phyloP scores from a whole-genome alignment of 108 stramenopile species.

The Cyclotella sp. region DNA sequence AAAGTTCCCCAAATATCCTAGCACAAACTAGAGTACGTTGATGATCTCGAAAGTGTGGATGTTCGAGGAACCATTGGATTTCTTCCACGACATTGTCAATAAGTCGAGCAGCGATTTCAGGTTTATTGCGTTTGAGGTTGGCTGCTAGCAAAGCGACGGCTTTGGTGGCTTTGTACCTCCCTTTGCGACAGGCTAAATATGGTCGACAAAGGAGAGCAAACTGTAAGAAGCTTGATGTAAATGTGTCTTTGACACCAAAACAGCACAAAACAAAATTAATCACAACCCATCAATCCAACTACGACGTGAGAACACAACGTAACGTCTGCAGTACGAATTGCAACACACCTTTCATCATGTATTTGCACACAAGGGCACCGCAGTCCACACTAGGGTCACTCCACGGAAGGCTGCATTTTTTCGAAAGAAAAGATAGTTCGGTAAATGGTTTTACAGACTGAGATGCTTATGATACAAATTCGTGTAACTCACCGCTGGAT shows the following conservation, averaged over 20 bases:
- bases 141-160: constrained; percentile 83
- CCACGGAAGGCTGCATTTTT: constrained; percentile 76
- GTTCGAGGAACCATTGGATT: constrained; percentile 86
- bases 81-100: constrained; percentile 91
- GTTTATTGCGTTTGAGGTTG: constrained; percentile 70
- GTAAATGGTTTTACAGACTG: neutral
- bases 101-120: constrained; percentile 78
- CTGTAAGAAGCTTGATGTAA: too few relatives aligned
- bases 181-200: constrained; percentile 70
- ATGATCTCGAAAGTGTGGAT: constrained; percentile 83
- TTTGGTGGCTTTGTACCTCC: constrained; percentile 80
- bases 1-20: constrained; percentile 89
- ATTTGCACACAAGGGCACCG: constrained; percentile 69
- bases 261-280: too few relatives aligned
- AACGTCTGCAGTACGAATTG: too few relatives aligned
- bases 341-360: constrained; percentile 69
- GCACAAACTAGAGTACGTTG: constrained; percentile 89
- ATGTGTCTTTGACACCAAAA: too few relatives aligned
- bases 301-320: too few relatives aligned
- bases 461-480: neutral
- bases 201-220: too few relatives aligned
- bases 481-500: constrained; percentile 57
- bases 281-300: too few relatives aligned
- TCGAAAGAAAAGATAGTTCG: neutral
- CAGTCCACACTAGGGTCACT: constrained; percentile 78